Base-by-base conservation (phyloP, 169 alveolate species). In the Plasmodium yoelii region DNA sequence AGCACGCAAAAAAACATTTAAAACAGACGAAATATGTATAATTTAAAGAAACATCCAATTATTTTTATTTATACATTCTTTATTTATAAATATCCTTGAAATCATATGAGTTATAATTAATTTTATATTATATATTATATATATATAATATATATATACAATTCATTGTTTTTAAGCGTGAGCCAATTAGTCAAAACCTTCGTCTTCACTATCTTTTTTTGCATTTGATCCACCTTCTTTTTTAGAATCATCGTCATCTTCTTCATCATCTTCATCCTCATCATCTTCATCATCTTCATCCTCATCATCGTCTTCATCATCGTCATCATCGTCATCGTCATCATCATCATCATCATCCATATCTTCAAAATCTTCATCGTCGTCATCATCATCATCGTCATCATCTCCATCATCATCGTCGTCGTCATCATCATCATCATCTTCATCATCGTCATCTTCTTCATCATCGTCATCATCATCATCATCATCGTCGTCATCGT, bases 401-500 rank as follows among this genome's bases (percentile, higher is more conserved):
- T 77, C 77, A 12, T 77, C 89, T 0, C 56, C 90, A 18, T 67
- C 90, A 0, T 82, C 90, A 3, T 82, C 90, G 0, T 64, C 80
- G 4, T 64, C 90, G 1, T 68, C 82, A 7, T 82, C 90, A 0
- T 82, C 90, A n/a, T 82, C 90, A 1, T 64, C 80, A 5, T 82
- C 90, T 0, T 64, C 80, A 0, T 82, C 90, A 2, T 82, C 90
- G 0, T 82, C 82, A 12, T 82, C 90, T 3, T 82, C 90, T 0
- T 82, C 90, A 5, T 82, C 90, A 0, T 82, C 90, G 5, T 82
- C 90, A 2, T 68, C 82, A 3, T 67, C 90, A 10, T 67, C 80
- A n/a, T 82, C 90, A 4, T 82, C 90, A 18, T 82, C 90, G 2
- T 68, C 82, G 5, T 82, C 90, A n/a, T 82, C 82, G 6, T 82